Evolutionary conservation across 176 grass and related monocot species (phyloP), one percentile per base, ranked within the genome.

Genomic region (Avena sativa): DNA sequence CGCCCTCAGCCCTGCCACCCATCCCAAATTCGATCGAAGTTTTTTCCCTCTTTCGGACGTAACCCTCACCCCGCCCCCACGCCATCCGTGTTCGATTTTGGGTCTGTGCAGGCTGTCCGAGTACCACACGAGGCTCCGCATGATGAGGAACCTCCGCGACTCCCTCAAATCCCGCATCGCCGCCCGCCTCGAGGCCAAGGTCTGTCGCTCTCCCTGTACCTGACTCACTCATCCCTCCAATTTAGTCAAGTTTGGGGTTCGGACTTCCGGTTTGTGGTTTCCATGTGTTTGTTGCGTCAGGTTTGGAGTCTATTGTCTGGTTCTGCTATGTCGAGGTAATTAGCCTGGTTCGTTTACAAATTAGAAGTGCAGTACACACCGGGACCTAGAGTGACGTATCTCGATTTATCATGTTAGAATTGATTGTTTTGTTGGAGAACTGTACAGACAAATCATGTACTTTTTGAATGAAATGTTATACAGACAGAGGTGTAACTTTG

Each of bases 171-270:
- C 79, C 63, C 91, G 87, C 59, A 77, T 96, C 72, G 70, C 59
- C 78, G 34, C 85, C 47, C 76, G 86, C 59, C 85, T 93, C 5
- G 89, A 93, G 81, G 80, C 87, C 51, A 93, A 95, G 94, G 97
- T 99, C 89, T 38, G 78, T 83, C 71, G n/a, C 20, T 48, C 46
- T 67, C 70, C n/a, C 10, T 62, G 0, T 4, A 20, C 12, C 44
- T 19, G 60, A 65, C 32, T 12, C 28, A 8, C 2, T 14, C 15
- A 12, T 10, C 8, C 50, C 60, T 66, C 44, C 55, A 53, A 72
- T 82, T 44, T 4, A 9, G 63, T 36, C 30, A 43, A 68, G 66
- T 66, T 53, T 59, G 4, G 9, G 49, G 5, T 55, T 79, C 2
- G 0, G 13, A 6, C 46, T 80, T 2, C 47, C 20, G 12, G 58